These are phyloP conservation scores for Thraustochytrium sp. DNA, from an alignment of 352 stramenopile genomes.

Conservation along the genomic window DNA sequence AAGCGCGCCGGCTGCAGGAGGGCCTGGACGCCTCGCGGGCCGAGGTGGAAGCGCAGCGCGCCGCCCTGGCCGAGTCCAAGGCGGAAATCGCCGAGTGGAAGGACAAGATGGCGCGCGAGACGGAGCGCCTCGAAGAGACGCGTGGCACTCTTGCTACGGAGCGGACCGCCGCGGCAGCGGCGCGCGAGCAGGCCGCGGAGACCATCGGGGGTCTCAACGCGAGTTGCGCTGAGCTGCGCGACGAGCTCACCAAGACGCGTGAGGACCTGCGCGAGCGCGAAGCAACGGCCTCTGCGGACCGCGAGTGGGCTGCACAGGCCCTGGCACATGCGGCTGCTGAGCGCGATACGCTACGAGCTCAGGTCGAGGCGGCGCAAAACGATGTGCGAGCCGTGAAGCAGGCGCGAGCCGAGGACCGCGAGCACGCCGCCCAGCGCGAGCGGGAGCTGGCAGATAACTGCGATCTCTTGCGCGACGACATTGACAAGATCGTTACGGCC, in stretches of 20 bases:
- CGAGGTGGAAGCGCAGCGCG: not conserved
- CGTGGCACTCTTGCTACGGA: not conserved
- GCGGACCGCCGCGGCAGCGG: too few relatives aligned
- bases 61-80: not conserved
- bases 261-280: not conserved
- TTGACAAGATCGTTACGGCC: not conserved
- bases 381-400: not conserved
- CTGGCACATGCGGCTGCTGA: not conserved
- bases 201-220: not conserved
- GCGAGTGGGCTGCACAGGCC: not conserved
- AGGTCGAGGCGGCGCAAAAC: not conserved
- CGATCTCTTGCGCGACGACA: slow-evolving; percentile 13
- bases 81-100: not conserved
- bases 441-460: not conserved
- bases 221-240: not conserved
- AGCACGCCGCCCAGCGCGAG: not conserved
- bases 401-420: not conserved
- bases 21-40: not conserved
- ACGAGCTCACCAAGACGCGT: not conserved
- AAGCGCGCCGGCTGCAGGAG: not conserved
- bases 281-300: not conserved
- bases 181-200: not conserved
- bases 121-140: not conserved
- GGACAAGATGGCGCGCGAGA: not conserved
- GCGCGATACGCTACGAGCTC: not conserved